Base-by-base conservation (phyloP, 345 rosid species). In the Lepidium didymum region DNA sequence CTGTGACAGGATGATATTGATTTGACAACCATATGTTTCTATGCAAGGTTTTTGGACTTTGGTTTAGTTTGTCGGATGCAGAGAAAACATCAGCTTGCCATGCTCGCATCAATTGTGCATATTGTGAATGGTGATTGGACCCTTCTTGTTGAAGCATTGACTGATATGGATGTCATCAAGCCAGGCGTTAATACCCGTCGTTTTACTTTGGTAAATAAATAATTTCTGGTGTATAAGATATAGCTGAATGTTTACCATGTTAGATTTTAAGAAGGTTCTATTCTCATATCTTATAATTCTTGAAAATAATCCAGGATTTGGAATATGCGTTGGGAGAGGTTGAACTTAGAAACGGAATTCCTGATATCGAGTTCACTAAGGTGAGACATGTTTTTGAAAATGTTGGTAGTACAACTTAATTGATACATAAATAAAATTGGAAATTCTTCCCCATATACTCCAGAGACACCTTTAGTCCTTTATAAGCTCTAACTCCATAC, bases 31-130 rank as follows among this genome's bases (percentile, higher is more conserved):
- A 16, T 10, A 10, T 69, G 55, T 74, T 53, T 69, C 64, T 61
- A 23, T 70, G 69, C 70, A 83, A 92, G 98, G 69, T 92, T 90
- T 82, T 74, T 92, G 82, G 98, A 92, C 81, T 92, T 92, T 64
- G 98, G 96, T 68, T 84, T 92, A 81, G 81, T 92, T 62, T 90
- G 98, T 78, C 90, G 82, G 46, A 92, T 92, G 98, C 83, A 92
- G 80, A 92, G 77, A 79, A 90, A 84, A 71, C 98, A 92, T 81
- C 93, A 83, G 69, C 85, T 77, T 73, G 96, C 96, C 37, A 92
- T 92, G 98, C 93, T 90, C 21, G 91, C 98, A 60, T 84, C 98
- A 33, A 85, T 90, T 40, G 93, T 92, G 45, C 93, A 92, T 79
- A 92, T 92, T 51, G 98, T 90, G 63, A 92, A 90, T 76, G 96